Evolutionary conservation across 2,329 filamentous ascomycete genomes (phyloP), one percentile per base, ranked within the genome.

Genomic region (Pestalotiopsis fici): DNA sequence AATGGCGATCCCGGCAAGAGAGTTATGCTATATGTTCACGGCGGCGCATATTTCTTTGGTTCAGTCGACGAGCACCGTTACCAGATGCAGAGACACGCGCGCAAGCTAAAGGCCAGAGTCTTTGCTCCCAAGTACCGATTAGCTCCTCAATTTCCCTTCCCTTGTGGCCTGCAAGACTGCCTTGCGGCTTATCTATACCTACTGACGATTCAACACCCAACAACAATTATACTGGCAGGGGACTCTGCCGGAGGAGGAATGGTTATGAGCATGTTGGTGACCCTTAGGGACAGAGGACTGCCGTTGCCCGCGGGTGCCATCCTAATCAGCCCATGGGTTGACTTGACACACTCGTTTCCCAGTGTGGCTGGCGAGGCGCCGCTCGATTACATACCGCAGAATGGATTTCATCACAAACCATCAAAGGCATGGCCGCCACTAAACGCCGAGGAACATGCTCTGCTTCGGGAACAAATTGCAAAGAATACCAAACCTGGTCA

Each of bases 61-160:
- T 97, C 94, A 73, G 91, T 98, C 47, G 95, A 98, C 76, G 95
- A 97, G 79, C 96, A 98, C 82, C 90, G 96, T n/a, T 98, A 98
- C 81, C 95, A 98, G 84, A 90, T 99, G 86, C 96, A 99, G 80
- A 88, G 95, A 61, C 95, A 98, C 85, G 96, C 96, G 31, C 88
- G 96, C 65, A 98, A 98, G 81, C 86, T 99, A 69, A 94, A 96
- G 79, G 95, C 94, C 21, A 87, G 94, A 66, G 92, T 98, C 7
- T 90, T 98, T 78, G 94, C 95, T 27, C 92, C 95, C 4, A 85
- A 90, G 69, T 99, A 98, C 79, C 89, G 96, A 54, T 85, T 99
- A 35, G 89, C 96, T 5, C 96, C 95, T 2, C 95, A 98, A 77
- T 99, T 95, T 68, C 96, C 96, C 0, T 99, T 99, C 71, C 96